Evolutionary conservation across 768 basidiomycete species (phyloP).

Genomic region (Paxillus rubicundulus): DNA sequence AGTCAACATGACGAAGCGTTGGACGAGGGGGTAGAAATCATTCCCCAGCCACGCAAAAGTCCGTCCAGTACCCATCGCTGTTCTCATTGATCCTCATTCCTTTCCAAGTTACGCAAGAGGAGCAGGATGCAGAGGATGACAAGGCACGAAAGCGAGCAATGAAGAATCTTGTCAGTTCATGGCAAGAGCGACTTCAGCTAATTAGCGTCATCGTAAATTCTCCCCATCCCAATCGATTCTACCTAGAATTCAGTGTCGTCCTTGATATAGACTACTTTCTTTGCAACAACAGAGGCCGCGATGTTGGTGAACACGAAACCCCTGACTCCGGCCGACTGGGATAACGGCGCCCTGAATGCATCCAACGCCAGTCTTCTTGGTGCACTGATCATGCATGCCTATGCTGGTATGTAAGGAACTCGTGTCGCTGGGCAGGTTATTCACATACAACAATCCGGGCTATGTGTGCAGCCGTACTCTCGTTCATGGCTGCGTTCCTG

Average conservation of each 20-base stretch:
- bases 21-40: conserved; percentile 13
- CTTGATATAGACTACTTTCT: conserved; percentile 54
- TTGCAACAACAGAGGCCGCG: conserved; percentile 56
- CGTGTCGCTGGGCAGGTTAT: neutral
- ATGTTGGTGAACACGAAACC: conserved; percentile 47
- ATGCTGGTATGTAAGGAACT: conserved; percentile 39
- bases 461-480: conserved; percentile 34
- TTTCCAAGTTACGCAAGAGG: conserved; percentile 42
- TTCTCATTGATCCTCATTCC: neutral
- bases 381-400: conserved; percentile 53
- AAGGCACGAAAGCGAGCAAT: conserved; percentile 43
- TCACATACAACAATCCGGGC: neutral
- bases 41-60: conserved; percentile 15
- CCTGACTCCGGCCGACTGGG: conserved; percentile 6
- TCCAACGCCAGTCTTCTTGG: conserved; percentile 49
- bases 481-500: conserved; percentile 57
- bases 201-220: conserved; percentile 55
- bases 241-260: neutral
- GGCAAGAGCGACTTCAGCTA: conserved; percentile 61
- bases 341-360: conserved; percentile 22
- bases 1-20: conserved; percentile 5
- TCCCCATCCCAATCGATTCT: neutral
- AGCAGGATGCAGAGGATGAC: conserved; percentile 50
- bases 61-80: neutral
- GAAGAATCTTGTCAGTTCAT: conserved; percentile 53